Conservation (phyloP, 495 filamentous ascomycete genomes). For the Cladorrhinum samala region DNA sequence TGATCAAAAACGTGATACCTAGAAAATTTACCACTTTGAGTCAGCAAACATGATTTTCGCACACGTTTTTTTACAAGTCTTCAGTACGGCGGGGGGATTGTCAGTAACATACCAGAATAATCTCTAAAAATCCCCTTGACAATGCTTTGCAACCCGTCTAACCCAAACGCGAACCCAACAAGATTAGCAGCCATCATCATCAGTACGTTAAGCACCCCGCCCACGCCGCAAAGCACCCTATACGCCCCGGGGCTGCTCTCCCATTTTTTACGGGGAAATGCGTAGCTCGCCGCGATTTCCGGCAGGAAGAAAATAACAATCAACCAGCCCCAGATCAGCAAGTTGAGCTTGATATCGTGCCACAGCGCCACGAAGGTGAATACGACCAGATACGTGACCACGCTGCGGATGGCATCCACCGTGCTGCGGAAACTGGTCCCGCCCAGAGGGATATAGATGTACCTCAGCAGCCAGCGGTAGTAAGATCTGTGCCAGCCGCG, state of each 20-base stretch:
- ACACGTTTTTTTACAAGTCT: too few relatives aligned
- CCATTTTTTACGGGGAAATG: slow-evolving; percentile 70
- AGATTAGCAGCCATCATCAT: slow-evolving; percentile 97
- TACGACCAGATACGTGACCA: slow-evolving; percentile 73
- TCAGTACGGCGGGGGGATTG: background rate
- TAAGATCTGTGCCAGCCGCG: slow-evolving; percentile 90
- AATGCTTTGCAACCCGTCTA: slow-evolving; percentile 79
- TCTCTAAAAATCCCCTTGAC: slow-evolving; percentile 66
- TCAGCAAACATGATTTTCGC: background rate
- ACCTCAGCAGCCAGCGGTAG: slow-evolving; percentile 89
- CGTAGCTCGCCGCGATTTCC: slow-evolving; percentile 61
- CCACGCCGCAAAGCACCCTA: slow-evolving; percentile 74
- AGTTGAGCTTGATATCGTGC: slow-evolving; percentile 92
- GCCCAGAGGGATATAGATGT: slow-evolving; percentile 90
- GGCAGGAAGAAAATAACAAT: slow-evolving; percentile 89
- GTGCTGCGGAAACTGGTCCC: slow-evolving; percentile 49
- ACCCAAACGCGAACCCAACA: slow-evolving; percentile 86
- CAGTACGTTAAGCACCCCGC: slow-evolving; percentile 77
- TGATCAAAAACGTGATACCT: slow-evolving; percentile 66
- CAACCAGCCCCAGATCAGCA: slow-evolving; percentile 96
- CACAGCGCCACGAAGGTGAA: slow-evolving; percentile 98
- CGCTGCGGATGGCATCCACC: slow-evolving; percentile 34
- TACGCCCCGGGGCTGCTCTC: slow-evolving; percentile 61
- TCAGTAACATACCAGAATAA: slow-evolving; percentile 49
- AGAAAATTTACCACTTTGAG: slow-evolving; percentile 13